These are phyloP conservation scores for Dactylellina parvicollis DNA, from an alignment of 2,329 filamentous ascomycete species.

Conservation along the genomic window DNA sequence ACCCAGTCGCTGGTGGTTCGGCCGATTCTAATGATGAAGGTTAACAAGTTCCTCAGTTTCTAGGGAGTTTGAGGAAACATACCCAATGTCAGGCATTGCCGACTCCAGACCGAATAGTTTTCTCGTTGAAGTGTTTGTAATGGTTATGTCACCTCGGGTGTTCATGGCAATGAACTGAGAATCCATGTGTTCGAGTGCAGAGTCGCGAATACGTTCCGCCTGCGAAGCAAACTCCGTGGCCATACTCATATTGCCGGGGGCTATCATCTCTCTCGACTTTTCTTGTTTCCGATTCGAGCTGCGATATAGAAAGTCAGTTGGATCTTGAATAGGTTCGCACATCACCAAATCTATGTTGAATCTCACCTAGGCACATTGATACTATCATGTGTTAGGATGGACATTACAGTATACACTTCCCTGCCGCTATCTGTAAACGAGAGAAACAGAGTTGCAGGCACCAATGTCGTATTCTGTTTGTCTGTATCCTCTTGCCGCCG, in stretches of 20 bases:
- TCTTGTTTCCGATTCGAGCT: conserved; percentile 22
- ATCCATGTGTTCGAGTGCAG: conserved; percentile 45
- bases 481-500: conserved; percentile 43
- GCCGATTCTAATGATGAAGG: conserved; percentile 28
- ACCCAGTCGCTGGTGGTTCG: conserved; percentile 50
- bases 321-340: neutral
- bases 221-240: conserved; percentile 50
- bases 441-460: conserved; percentile 47
- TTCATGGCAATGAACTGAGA: conserved; percentile 53
- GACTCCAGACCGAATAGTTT: conserved; percentile 45
- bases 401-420: conserved; percentile 50
- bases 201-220: conserved; percentile 48
- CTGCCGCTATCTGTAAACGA: conserved; percentile 47
- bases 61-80: neutral
- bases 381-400: conserved; percentile 51
- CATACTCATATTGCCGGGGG: conserved; percentile 45
- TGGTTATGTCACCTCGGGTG: conserved; percentile 51
- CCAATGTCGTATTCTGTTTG: conserved; percentile 41
- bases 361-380: conserved; percentile 36
- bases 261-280: conserved; percentile 43
- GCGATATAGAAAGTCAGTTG: neutral
- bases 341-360: neutral
- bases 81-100: conserved; percentile 48
- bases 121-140: conserved; percentile 46
- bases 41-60: neutral